These are phyloP conservation scores for Fusarium duplospermum DNA, from an alignment of 2,329 filamentous ascomycete species.

Conservation along the genomic window DNA sequence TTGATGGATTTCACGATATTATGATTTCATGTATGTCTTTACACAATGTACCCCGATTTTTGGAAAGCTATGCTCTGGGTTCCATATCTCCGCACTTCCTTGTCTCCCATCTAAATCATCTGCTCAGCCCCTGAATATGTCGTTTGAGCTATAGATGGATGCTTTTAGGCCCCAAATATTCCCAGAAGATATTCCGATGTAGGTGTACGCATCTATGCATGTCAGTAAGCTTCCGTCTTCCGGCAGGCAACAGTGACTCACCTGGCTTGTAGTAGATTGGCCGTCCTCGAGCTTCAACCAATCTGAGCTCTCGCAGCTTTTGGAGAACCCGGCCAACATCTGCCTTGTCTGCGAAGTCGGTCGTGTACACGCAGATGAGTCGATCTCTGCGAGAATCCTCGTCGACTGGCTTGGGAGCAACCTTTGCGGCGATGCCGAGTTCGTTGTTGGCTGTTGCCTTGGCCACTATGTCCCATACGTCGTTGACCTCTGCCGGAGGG, in stretches of 20 bases:
- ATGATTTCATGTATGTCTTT: conserved; percentile 22
- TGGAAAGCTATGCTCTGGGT: neutral
- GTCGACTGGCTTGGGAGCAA: conserved; percentile 65
- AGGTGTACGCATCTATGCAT: conserved; percentile 72
- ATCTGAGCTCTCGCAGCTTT: conserved; percentile 69
- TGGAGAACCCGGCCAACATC: conserved; percentile 77
- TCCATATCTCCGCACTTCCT: conserved; percentile 1
- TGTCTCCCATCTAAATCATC: conserved; percentile 16
- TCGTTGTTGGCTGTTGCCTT: conserved; percentile 74
- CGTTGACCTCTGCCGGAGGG: conserved; percentile 63
- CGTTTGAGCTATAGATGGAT: conserved; percentile 64
- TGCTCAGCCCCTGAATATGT: conserved; percentile 47
- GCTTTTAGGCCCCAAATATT: conserved; percentile 74
- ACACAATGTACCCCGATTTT: conserved; percentile 7
- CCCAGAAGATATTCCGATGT: conserved; percentile 69
- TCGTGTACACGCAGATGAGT: conserved; percentile 83
- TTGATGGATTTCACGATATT: conserved; percentile 21
- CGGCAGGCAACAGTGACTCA: conserved; percentile 50
- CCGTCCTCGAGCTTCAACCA: conserved; percentile 61
- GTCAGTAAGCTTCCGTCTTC: conserved; percentile 24
- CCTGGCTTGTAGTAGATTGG: conserved; percentile 84
- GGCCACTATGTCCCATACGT: conserved; percentile 74
- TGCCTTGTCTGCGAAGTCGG: conserved; percentile 74
- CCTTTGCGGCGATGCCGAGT: conserved; percentile 79
- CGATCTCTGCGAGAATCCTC: conserved; percentile 57